Percentiles rank a stretch among this genome's conserved stretches.
Conservation (phyloP, 768 basidiomycete species). For the Russula olivacea region DNA sequence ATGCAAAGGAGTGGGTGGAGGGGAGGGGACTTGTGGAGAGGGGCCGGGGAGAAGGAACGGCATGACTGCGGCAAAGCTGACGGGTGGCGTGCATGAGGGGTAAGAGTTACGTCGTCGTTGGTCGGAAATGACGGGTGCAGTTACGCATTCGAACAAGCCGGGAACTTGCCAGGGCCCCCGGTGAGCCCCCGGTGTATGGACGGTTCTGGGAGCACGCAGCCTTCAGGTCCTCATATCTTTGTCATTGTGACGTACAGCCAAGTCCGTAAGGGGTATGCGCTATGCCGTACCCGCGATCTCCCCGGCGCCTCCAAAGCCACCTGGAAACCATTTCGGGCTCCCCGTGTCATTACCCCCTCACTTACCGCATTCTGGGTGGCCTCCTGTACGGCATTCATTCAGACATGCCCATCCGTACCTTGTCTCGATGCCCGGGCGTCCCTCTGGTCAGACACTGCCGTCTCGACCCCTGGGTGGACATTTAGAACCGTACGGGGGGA, state of each 20-base stretch:
- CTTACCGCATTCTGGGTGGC: background rate
- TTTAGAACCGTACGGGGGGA: background rate
- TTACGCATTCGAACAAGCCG: slow-evolving; percentile 15
- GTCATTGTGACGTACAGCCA: slow-evolving; percentile 20
- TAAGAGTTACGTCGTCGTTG: slow-evolving; percentile 13
- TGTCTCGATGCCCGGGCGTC: background rate
- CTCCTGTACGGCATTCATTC: slow-evolving; percentile 3
- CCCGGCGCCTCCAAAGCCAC: background rate
- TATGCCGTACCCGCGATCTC: slow-evolving; percentile 11
- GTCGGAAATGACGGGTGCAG: slow-evolving; percentile 15
- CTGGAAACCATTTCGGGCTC: slow-evolving; percentile 1
- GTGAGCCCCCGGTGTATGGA: too few relatives aligned
- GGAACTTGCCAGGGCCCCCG: slow-evolving; percentile 11
- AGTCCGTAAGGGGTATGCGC: slow-evolving; percentile 4
- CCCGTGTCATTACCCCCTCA: slow-evolving; percentile 5
- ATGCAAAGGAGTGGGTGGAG: background rate
- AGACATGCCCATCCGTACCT: background rate
- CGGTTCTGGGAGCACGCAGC: background rate
- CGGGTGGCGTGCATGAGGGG: slow-evolving; percentile 20
- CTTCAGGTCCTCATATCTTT: slow-evolving; percentile 5
- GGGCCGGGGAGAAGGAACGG: slow-evolving; percentile 9
- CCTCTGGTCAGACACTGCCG: too few relatives aligned
- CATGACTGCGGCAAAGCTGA: slow-evolving; percentile 11
- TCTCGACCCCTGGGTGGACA: background rate
- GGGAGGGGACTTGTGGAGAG: background rate